These are phyloP conservation scores for Trichoderma afroharzianum DNA, from an alignment of 2,329 filamentous ascomycete species.

Conservation along the genomic window DNA sequence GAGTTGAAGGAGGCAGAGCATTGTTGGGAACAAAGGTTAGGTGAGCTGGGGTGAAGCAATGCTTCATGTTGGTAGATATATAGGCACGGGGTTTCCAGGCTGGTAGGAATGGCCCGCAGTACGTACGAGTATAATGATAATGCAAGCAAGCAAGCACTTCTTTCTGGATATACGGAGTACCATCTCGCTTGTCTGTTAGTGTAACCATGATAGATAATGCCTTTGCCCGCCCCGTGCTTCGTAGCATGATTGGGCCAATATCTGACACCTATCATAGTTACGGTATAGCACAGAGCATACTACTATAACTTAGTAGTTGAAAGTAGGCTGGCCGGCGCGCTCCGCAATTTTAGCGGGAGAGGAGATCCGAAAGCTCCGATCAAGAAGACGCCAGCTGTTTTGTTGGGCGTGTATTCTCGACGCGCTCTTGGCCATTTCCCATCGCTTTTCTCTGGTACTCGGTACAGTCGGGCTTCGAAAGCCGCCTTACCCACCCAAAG, in stretches of 20 bases:
- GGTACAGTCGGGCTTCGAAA: not conserved
- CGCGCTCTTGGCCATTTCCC: not conserved
- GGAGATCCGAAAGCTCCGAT: not conserved
- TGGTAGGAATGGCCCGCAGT: not conserved
- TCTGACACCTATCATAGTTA: not conserved
- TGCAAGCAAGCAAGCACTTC: not conserved
- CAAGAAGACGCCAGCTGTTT: not conserved
- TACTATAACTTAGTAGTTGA: no score
- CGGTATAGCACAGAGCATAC: not conserved
- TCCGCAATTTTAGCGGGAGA: conserved; percentile 4
- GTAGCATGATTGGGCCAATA: not conserved
- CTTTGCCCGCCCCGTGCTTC: not conserved
- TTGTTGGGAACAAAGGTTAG: not conserved
- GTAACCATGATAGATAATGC: not conserved
- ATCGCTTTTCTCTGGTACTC: not conserved
- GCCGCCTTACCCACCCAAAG: not conserved
- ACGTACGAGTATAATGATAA: not conserved
- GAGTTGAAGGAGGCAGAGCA: conserved; percentile 31
- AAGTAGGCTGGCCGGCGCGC: not conserved
- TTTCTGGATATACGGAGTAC: not conserved
- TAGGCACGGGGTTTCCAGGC: not conserved
- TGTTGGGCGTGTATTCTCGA: not conserved
- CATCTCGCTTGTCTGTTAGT: not conserved
- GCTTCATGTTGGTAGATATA: not conserved
- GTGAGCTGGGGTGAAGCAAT: not conserved